These are phyloP conservation scores for Carex pumila DNA, from an alignment of 176 grass and related monocot species.

Conservation along the genomic window DNA sequence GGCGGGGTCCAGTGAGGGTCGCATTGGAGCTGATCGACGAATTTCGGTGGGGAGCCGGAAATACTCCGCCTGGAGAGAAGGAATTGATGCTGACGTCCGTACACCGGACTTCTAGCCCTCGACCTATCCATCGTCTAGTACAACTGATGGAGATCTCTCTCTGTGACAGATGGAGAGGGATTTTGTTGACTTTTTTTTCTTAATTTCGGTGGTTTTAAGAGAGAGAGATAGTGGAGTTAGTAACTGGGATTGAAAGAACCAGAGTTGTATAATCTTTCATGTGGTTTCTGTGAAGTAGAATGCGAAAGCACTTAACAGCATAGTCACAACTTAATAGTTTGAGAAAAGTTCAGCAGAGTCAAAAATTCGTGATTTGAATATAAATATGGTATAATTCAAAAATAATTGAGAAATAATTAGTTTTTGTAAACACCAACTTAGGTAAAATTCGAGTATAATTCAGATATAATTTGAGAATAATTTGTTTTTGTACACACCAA, in stretches of 20 bases:
- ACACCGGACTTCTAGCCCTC: slow-evolving; percentile 78
- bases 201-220: slow-evolving; percentile 6
- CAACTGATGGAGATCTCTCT: neutral
- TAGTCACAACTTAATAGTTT: too few relatives aligned
- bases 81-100: slow-evolving; percentile 82
- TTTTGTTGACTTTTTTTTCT: neutral
- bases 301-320: neutral
- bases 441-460: too few relatives aligned
- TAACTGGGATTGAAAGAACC: neutral
- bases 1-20: slow-evolving; percentile 51
- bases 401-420: too few relatives aligned
- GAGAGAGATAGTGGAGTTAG: neutral
- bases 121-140: slow-evolving; percentile 57
- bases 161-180: neutral
- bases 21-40: slow-evolving; percentile 48
- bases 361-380: too few relatives aligned
- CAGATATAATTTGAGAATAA: too few relatives aligned
- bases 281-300: neutral
- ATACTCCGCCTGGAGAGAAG: slow-evolving; percentile 65
- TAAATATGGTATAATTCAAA: too few relatives aligned
- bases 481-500: too few relatives aligned
- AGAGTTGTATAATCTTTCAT: neutral
- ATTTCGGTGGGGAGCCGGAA: slow-evolving; percentile 72
- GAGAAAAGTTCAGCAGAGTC: too few relatives aligned
- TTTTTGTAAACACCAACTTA: too few relatives aligned